These are phyloP conservation scores for Corylus heterophylla DNA, from an alignment of 306 rosid genomes.

Conservation along the genomic window DNA sequence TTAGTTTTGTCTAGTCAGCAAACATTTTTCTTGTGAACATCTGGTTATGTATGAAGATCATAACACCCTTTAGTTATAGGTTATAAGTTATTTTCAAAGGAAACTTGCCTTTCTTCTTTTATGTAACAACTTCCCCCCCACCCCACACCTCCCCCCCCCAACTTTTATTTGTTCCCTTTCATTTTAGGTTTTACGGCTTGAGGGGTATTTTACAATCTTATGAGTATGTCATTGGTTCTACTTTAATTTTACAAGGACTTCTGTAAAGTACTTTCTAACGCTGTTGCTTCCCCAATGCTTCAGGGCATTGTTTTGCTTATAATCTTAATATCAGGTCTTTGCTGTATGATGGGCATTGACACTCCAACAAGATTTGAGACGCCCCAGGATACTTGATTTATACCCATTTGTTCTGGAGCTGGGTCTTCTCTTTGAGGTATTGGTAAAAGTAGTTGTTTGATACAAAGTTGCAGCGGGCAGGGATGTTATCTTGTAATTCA, in stretches of 20 bases:
- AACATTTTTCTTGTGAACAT: no score
- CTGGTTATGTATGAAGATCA: no score
- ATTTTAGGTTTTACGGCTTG: not conserved
- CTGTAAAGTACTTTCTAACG: conserved; percentile 29
- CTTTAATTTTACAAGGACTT: not conserved
- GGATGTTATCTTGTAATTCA: conserved; percentile 23
- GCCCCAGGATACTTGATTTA: conserved; percentile 76
- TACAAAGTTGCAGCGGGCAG: conserved; percentile 20
- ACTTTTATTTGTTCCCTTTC: not conserved
- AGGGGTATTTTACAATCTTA: not conserved
- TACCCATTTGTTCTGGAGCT: conserved; percentile 12
- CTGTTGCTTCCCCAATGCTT: conserved; percentile 29
- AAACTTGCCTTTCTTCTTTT: not conserved
- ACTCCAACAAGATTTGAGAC: conserved; percentile 94
- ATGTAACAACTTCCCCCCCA: not conserved
- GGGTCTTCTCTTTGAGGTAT: conserved; percentile 10
- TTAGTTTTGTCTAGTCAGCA: no score
- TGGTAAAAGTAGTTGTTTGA: conserved; percentile 25
- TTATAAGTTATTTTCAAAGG: not conserved
- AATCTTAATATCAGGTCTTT: conserved; percentile 85
- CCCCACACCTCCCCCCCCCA: no score
- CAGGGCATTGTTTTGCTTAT: conserved; percentile 87
- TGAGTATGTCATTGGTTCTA: not conserved
- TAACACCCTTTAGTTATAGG: not conserved
- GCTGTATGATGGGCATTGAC: conserved; percentile 99